phyloP scores from a whole-genome alignment of 1,284 basidiomycete genomes.

The Chalciporus sp. region DNA sequence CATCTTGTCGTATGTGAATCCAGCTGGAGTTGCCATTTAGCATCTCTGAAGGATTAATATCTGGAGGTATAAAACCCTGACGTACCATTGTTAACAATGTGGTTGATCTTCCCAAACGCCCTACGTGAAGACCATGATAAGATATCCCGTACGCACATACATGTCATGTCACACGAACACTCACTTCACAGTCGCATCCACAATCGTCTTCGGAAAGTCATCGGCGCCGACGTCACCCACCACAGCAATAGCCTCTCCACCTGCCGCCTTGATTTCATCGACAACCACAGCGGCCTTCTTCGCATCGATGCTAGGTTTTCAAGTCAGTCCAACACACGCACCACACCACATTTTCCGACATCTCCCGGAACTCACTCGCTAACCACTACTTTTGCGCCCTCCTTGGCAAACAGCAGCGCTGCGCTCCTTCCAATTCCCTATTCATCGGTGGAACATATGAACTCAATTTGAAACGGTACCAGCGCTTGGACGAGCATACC shows the following conservation, averaged over 20 bases:
- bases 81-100: constrained; percentile 84
- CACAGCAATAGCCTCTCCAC: constrained; percentile 74
- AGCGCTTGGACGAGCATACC: constrained; percentile 39
- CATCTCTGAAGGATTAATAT: not conserved
- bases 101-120: constrained; percentile 81
- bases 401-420: constrained; percentile 79
- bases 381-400: constrained; percentile 86
- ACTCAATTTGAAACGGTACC: not conserved
- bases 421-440: constrained; percentile 77
- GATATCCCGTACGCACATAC: not conserved
- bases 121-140: constrained; percentile 37
- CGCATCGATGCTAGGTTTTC: constrained; percentile 58
- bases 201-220: constrained; percentile 79
- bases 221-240: constrained; percentile 79
- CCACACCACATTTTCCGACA: not conserved
- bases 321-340: constrained; percentile 1
- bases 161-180: constrained; percentile 28
- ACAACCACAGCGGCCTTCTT: constrained; percentile 67
- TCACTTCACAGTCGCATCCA: constrained; percentile 76
- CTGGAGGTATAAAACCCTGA: not conserved
- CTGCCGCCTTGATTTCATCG: constrained; percentile 72
- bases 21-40: constrained; percentile 48
- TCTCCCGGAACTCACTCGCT: constrained; percentile 60
- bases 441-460: not conserved
- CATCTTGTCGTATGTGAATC: constrained; percentile 90